Evolutionary conservation across 805 yeast species (phyloP).

Genomic region (Suhomyces kilbournensis): DNA sequence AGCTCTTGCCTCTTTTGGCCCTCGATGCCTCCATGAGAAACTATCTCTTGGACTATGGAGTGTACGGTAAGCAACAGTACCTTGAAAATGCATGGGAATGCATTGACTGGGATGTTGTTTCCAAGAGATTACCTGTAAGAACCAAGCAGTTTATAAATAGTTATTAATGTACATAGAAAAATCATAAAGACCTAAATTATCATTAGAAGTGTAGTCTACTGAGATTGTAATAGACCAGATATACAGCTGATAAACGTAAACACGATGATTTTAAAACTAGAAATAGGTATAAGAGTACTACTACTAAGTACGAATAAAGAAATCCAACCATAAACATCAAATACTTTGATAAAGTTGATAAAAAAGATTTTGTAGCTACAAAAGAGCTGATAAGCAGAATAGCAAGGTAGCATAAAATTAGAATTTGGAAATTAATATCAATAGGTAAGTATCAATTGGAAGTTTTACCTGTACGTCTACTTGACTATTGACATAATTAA

Average conservation of each 20-base stretch:
- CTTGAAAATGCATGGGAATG: conserved; percentile 45
- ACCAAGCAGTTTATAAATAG: conserved; percentile 17
- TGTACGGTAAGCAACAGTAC: conserved; percentile 48
- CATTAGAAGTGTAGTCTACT: not conserved
- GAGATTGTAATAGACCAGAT: not conserved
- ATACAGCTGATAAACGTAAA: not conserved
- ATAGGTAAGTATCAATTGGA: too few species aligned
- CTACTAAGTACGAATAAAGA: too few species aligned
- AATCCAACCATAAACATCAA: not conserved
- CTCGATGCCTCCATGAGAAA: conserved; percentile 71
- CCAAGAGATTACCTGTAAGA: conserved; percentile 34
- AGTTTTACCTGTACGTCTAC: too few species aligned
- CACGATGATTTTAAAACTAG: too few species aligned
- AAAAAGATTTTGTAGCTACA: too few species aligned
- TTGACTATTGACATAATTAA: too few species aligned
- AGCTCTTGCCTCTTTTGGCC: conserved; percentile 59
- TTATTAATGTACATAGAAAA: conserved; percentile 3
- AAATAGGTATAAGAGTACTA: too few species aligned
- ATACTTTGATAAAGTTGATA: too few species aligned
- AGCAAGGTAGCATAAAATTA: too few species aligned
- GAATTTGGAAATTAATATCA: too few species aligned
- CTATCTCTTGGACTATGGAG: conserved; percentile 73
- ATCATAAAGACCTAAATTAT: not conserved
- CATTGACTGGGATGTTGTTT: conserved; percentile 43
- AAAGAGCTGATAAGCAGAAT: not conserved